Conservation (phyloP, 2,329 filamentous ascomycete genomes). For the Aspergillus pseudotamarii region DNA sequence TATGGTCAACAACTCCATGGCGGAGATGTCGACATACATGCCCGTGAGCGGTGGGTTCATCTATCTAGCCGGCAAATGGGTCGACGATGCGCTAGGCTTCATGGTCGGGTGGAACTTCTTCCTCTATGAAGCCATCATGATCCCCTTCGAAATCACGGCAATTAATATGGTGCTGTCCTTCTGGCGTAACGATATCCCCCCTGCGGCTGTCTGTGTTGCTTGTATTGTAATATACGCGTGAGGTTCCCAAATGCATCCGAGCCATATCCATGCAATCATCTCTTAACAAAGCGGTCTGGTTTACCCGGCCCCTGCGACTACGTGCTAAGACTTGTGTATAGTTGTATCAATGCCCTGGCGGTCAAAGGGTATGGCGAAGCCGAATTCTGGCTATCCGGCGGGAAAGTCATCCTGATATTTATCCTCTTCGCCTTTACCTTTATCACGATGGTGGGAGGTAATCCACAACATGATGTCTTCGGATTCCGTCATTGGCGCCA, state of each 20-base stretch:
- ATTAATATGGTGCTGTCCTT: slow-evolving; percentile 45
- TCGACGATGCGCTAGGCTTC: slow-evolving; percentile 50
- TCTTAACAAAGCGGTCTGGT: not conserved
- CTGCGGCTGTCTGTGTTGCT: slow-evolving; percentile 37
- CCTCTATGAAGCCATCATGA: slow-evolving; percentile 44
- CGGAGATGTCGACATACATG: slow-evolving; percentile 50
- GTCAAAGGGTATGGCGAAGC: slow-evolving; percentile 72
- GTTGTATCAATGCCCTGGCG: slow-evolving; percentile 66
- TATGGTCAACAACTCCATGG: slow-evolving; percentile 44
- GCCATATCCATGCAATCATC: not conserved
- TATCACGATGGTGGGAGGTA: slow-evolving; percentile 77
- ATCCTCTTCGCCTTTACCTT: slow-evolving; percentile 74
- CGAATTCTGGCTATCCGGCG: slow-evolving; percentile 50
- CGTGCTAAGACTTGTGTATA: slow-evolving; percentile 23
- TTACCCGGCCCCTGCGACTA: not conserved
- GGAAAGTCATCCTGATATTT: slow-evolving; percentile 70
- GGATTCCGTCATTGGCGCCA: slow-evolving; percentile 67
- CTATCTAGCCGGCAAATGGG: slow-evolving; percentile 47
- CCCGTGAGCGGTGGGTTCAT: slow-evolving; percentile 48
- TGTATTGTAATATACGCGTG: slow-evolving; percentile 33
- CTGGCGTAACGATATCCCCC: slow-evolving; percentile 42
- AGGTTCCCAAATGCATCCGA: slow-evolving; percentile 9
- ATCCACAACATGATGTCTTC: slow-evolving; percentile 68
- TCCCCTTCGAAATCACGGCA: slow-evolving; percentile 48
- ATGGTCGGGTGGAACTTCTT: slow-evolving; percentile 54